Base-by-base conservation (phyloP, 2,329 filamentous ascomycete genomes). In the Nemania sp. region DNA sequence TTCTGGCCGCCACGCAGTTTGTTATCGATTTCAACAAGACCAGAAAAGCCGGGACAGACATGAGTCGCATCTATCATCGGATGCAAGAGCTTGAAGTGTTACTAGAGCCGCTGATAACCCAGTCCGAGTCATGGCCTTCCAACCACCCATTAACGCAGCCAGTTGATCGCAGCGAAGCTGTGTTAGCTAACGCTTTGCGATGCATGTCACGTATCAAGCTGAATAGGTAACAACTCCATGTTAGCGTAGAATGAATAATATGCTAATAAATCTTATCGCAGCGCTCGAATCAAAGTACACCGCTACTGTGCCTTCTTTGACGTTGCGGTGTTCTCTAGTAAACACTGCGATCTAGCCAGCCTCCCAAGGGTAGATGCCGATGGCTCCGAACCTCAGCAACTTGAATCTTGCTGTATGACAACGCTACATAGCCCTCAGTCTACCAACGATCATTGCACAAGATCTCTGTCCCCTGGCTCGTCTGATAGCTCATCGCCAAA, bases 291-390 rank as follows among this genome's bases (percentile, higher is more conserved):
- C 63, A 83, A 83, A 65, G 67, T 82, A 2, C 81, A 83, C 63
- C 77, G 81, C 1, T 83, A 81, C 66, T 78, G 76, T 62, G 81
- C 81, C 9, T 83, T 83, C 68, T 78, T 75, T 46, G 80, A 83
- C 62, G 71, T 78, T 5, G 80, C 81, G 2, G 74, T 83, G 18
- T 83, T 83, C 66, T 73, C 75, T 0, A 75, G 75, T 29, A 80
- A 79, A 56, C 78, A 82, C 63, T 83, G 81, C 68, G 81, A 83
- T 58, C 74, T 83, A 13, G 73, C 74, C 56, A 71, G 73, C 35
- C 72, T 69, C 32, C 55, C 67, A 1, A 72, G 71, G 15, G 60
- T 62, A 20, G 59, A 66, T 1, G 52, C 52, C 3, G 67, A 71
- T 42, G 63, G 66, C 10, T 69, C 69, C 2, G 75, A 75, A 15